A percentile compares a stretch with the other conserved stretches of the same genome.
Conservation (phyloP, 495 filamentous ascomycete genomes). For the Talaromyces trachyspermus region DNA sequence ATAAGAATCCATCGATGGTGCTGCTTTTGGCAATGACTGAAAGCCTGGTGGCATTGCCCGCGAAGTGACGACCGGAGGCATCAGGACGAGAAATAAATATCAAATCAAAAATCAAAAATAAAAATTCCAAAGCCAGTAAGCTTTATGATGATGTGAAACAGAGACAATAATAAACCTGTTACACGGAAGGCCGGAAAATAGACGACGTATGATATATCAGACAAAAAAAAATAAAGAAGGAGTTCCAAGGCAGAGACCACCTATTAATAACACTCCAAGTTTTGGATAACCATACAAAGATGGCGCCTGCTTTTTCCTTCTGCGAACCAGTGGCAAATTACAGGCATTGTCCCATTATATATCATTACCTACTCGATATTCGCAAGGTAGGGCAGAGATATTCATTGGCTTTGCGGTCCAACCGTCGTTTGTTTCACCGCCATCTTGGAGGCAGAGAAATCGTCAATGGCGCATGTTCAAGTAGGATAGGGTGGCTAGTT, state of each 20-base stretch:
- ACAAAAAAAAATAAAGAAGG: not conserved
- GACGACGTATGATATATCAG: not conserved
- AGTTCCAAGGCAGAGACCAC: not conserved
- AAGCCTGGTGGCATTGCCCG: conserved; percentile 26
- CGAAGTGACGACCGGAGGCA: conserved; percentile 30
- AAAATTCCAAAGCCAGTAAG: too few species aligned
- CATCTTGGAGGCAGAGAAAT: not conserved
- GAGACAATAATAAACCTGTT: not conserved
- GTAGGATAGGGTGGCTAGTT: not conserved
- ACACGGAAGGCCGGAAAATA: too few species aligned
- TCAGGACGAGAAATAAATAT: conserved; percentile 13
- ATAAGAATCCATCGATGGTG: conserved; percentile 26
- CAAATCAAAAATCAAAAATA: too few species aligned
- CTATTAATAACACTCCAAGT: not conserved
- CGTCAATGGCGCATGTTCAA: not conserved
- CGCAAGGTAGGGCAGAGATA: not conserved
- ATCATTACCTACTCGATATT: too few species aligned
- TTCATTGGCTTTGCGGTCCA: conserved; percentile 6
- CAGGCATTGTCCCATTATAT: too few species aligned
- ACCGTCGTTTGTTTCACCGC: not conserved
- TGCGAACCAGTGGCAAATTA: too few species aligned
- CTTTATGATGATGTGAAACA: too few species aligned
- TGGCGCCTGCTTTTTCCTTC: too few species aligned
- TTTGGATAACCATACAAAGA: too few species aligned
- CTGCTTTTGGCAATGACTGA: conserved; percentile 26